Percentiles rank a stretch among this genome's conserved stretches.
These are phyloP conservation scores for Hibiscus trionum DNA, from an alignment of 345 rosid species.

Conservation along the genomic window DNA sequence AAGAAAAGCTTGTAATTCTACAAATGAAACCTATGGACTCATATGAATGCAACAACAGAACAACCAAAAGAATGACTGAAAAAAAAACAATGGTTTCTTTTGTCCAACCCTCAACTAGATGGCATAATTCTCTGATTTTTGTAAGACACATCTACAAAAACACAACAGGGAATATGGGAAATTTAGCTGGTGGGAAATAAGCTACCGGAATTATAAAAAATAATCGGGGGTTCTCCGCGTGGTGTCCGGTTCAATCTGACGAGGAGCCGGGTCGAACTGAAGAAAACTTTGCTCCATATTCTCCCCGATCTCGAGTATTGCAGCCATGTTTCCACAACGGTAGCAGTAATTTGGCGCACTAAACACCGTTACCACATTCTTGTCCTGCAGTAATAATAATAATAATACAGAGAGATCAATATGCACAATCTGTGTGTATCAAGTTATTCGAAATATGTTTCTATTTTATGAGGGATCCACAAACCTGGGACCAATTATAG, in stretches of 20 bases:
- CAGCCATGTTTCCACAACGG: slow-evolving; percentile 85
- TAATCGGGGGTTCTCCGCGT: slow-evolving; percentile 85
- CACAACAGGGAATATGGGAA: slow-evolving; percentile 19
- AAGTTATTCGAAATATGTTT: not conserved
- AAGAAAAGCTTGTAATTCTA: slow-evolving; percentile 25
- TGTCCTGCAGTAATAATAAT: slow-evolving; percentile 33
- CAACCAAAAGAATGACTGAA: slow-evolving; percentile 25
- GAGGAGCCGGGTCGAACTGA: slow-evolving; percentile 84
- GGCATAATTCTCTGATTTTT: slow-evolving; percentile 17
- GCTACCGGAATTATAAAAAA: slow-evolving; percentile 47
- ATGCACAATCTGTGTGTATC: not conserved
- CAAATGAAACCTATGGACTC: slow-evolving; percentile 29
- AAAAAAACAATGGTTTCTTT: slow-evolving; percentile 13
- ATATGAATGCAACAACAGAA: slow-evolving; percentile 17
- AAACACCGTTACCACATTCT: slow-evolving; percentile 77
- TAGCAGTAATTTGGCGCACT: slow-evolving; percentile 86
- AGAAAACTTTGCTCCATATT: slow-evolving; percentile 82
- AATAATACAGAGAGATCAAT: not conserved
- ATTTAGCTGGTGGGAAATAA: slow-evolving; percentile 9
- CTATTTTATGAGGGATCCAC: slow-evolving; percentile 3
- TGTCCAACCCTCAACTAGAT: slow-evolving; percentile 23
- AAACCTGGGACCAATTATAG: slow-evolving; percentile 80
- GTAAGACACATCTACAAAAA: slow-evolving; percentile 38
- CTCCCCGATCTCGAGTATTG: slow-evolving; percentile 78
- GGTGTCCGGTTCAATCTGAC: slow-evolving; percentile 72